Evolutionary conservation across 805 yeast species (phyloP), one percentile per base, ranked within the genome.

Genomic region (Groenewaldozyma tartarivorans): DNA sequence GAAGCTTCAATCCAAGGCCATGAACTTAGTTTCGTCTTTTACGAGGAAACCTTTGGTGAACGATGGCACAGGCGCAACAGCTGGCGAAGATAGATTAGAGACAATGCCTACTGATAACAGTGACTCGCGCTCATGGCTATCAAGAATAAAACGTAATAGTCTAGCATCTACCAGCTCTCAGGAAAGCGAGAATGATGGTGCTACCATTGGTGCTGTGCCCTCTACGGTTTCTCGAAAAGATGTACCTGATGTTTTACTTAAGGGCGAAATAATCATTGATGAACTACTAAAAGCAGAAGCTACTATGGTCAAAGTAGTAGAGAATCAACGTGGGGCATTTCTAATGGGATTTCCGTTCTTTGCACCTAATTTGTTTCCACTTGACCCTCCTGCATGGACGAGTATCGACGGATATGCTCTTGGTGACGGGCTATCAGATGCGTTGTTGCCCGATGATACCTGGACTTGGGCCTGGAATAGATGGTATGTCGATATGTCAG

Each of bases 401-500:
- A 51, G 56, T 30, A 47, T 42, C 9, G 41, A 51, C 15, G 63
- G 62, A 19, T 45, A 49, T 20, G 43, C 56, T 13, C 46, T 64
- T 1, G 62, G 58, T 15, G 61, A 56, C 5, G 56, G 54, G 24
- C 44, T 52, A 13, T 33, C 44, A 5, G 44, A 51, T 11, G 63
- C 57, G 40, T 61, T 66, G 13, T 54, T 75, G 11, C 83, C 83
- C 1, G 80, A 74, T 47, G 62, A 72, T 18, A 58, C 66, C 33
- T 80, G 86, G 87, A 53, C 57, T 41, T 80, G 87, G 87, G 55
- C 55, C 6, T 80, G 87, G 86, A 66, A 66, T 11, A 64, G 68
- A 41, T 83, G 94, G 94, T 79, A 76, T 50, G 79, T 81, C 2
- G 67, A 79, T 44, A 79, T 84, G 90, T 54, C 62, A 3, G 60